phyloP scores from a whole-genome alignment of 2,329 filamentous ascomycete genomes.

The Blastomyces gilchristii region DNA sequence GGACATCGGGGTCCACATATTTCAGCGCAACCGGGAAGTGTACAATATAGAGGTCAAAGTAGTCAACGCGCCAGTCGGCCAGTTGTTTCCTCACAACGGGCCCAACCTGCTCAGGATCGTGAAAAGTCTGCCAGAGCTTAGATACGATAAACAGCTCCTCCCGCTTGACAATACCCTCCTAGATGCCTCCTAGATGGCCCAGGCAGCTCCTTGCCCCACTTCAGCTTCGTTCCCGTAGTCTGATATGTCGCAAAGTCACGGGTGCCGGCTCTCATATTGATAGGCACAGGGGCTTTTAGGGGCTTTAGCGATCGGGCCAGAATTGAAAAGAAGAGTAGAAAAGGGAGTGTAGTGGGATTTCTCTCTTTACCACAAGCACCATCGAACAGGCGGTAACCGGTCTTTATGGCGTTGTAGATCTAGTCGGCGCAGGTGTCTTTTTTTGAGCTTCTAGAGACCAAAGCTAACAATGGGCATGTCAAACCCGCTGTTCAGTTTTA shows the following conservation, averaged over 20 bases:
- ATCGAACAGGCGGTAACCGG: constrained; percentile 52
- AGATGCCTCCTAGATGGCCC: constrained; percentile 72
- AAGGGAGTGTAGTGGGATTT: not conserved
- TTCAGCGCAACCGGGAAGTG: constrained; percentile 83
- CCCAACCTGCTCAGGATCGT: constrained; percentile 66
- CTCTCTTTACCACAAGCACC: constrained; percentile 44
- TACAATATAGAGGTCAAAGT: constrained; percentile 82
- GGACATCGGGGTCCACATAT: constrained; percentile 68
- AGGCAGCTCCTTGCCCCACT: constrained; percentile 63
- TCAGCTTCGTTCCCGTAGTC: constrained; percentile 79
- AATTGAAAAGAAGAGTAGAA: not conserved
- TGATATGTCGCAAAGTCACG: constrained; percentile 26
- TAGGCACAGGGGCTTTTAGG: not conserved
- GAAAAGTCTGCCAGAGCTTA: constrained; percentile 90
- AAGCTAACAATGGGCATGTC: constrained; percentile 38
- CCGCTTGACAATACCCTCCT: constrained; percentile 69
- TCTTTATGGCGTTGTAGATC: no score
- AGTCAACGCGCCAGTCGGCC: constrained; percentile 72
- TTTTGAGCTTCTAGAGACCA: constrained; percentile 68
- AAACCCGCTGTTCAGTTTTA: constrained; percentile 22
- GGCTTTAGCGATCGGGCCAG: not conserved
- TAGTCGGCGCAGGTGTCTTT: constrained; percentile 50
- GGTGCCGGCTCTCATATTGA: no score
- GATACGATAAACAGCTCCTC: constrained; percentile 85
- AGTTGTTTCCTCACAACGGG: constrained; percentile 67